Evolutionary conservation across 179 eudicot species (phyloP).

Genomic region (Silene vulgaris): DNA sequence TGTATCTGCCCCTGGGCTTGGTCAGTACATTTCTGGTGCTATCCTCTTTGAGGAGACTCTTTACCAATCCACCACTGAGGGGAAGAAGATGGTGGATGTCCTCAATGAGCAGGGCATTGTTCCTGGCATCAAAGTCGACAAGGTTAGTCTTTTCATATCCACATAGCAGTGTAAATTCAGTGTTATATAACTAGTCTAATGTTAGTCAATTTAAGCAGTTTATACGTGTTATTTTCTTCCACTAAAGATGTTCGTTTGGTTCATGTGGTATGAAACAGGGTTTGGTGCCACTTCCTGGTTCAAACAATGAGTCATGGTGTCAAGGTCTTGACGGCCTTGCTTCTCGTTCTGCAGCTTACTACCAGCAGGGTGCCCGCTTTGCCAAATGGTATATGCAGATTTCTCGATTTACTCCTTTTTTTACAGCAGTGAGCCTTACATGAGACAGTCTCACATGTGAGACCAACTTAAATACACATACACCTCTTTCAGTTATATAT

Average conservation of each 20-base stretch:
- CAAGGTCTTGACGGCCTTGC: constrained; percentile 96
- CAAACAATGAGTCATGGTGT: constrained; percentile 88
- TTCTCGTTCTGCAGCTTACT: constrained; percentile 84
- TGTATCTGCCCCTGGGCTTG: constrained; percentile 64
- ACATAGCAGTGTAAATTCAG: background rate
- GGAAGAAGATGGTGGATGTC: constrained; percentile 82
- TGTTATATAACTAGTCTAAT: background rate
- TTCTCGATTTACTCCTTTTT: background rate
- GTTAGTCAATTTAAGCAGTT: constrained; percentile 4
- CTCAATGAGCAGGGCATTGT: constrained; percentile 70
- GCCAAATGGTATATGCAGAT: constrained; percentile 69
- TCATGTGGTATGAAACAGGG: constrained; percentile 45
- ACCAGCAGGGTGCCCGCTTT: constrained; percentile 93
- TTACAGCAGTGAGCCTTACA: background rate
- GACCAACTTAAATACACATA: too few relatives aligned
- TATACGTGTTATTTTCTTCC: background rate
- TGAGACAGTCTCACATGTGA: too few relatives aligned
- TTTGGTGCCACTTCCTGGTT: constrained; percentile 83
- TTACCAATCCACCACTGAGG: constrained; percentile 75
- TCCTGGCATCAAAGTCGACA: constrained; percentile 92
- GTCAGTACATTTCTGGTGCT: constrained; percentile 80
- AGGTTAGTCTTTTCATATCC: constrained; percentile 39
- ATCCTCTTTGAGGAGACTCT: constrained; percentile 94
- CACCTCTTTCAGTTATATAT: too few relatives aligned
- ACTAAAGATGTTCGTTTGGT: constrained; percentile 16